Evolutionary conservation across 2,329 filamentous ascomycete species (phyloP).

Genomic region (Ceratocystiopsis brevicomis): DNA sequence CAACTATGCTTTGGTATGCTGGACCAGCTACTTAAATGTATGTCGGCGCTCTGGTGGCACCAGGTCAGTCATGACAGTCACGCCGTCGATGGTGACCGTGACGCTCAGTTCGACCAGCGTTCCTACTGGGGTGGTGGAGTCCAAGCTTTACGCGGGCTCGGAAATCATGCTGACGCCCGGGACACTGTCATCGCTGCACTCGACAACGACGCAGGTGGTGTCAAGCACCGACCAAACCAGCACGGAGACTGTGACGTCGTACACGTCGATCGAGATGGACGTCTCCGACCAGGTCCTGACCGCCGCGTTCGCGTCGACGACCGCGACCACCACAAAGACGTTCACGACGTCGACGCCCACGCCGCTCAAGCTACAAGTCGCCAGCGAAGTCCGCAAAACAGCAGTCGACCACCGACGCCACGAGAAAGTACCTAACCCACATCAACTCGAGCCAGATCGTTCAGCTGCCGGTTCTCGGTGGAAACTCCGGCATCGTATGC

Average conservation of each 20-base stretch:
- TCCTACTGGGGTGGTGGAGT: background rate
- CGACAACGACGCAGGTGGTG: background rate
- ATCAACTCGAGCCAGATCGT: no score
- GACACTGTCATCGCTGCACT: slow-evolving; percentile 2
- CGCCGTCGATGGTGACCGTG: background rate
- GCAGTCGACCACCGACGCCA: no score
- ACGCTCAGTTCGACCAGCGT: background rate
- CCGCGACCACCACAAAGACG: background rate
- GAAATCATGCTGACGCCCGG: slow-evolving; percentile 1
- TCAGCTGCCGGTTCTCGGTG: no score
- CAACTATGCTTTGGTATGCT: background rate
- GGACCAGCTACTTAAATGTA: background rate
- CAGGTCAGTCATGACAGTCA: background rate
- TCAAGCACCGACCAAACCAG: background rate
- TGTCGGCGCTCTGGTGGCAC: background rate
- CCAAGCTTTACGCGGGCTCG: background rate
- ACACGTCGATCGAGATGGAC: background rate
- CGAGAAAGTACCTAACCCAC: no score
- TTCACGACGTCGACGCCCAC: no score
- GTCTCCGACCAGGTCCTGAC: background rate
- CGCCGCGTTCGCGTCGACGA: slow-evolving; percentile 1
- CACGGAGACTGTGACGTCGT: background rate
- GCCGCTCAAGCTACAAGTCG: no score
- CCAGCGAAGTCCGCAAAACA: no score
- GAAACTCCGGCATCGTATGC: no score